These are phyloP conservation scores for Cocos nucifera DNA, from an alignment of 176 grass and related monocot species.

Conservation along the genomic window DNA sequence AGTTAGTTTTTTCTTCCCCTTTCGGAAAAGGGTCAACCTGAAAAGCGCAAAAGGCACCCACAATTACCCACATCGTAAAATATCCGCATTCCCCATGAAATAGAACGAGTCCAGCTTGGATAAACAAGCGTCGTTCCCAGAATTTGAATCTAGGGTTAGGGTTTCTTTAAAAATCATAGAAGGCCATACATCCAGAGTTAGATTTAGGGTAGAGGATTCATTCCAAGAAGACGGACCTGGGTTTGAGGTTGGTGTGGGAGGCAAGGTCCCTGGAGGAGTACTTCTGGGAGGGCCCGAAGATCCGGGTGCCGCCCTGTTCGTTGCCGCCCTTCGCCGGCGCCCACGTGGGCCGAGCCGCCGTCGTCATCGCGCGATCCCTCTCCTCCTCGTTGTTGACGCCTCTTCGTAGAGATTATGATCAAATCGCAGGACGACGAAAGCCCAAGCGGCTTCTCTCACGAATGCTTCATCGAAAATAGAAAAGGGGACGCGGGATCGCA, in stretches of 20 bases:
- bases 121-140: no score
- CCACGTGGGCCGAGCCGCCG: constrained; percentile 90
- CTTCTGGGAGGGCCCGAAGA: constrained; percentile 84
- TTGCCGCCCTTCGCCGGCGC: constrained; percentile 94
- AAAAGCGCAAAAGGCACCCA: no score
- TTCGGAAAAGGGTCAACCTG: no score
- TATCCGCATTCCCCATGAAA: no score
- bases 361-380: constrained; percentile 42
- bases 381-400: not conserved
- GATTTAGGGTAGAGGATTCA: not conserved
- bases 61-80: no score
- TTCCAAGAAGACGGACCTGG: constrained; percentile 31
- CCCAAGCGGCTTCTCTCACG: no score
- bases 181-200: not conserved
- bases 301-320: constrained; percentile 88
- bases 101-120: no score
- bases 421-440: no score
- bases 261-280: constrained; percentile 90
- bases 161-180: not conserved
- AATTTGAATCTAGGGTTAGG: constrained; percentile 3
- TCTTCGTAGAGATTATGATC: constrained; percentile 8
- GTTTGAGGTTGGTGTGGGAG: constrained; percentile 87
- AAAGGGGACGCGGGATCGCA: no score
- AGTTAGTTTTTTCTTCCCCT: no score
- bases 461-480: no score